Conservation (phyloP, 1,284 basidiomycete species). For the Pseudozyma hubeiensis region DNA sequence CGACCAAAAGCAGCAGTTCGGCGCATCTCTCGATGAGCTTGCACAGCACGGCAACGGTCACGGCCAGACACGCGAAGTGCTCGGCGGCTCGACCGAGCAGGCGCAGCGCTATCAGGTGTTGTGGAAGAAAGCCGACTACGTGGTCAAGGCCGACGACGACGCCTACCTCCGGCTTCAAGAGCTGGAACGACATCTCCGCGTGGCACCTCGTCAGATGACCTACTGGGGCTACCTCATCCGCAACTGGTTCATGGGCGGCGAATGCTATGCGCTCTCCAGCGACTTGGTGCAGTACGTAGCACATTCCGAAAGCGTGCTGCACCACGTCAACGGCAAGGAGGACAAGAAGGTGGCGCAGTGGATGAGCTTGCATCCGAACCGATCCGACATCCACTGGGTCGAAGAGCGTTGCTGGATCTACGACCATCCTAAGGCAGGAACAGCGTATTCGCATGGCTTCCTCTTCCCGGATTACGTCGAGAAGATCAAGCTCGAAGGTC, state of each 20-base stretch:
- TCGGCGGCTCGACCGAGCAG: conserved; percentile 29
- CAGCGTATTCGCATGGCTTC: conserved; percentile 91
- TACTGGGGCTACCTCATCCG: conserved; percentile 80
- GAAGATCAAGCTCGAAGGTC: conserved; percentile 73
- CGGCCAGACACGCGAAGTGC: conserved; percentile 43
- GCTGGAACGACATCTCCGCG: conserved; percentile 65
- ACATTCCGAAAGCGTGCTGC: conserved; percentile 77
- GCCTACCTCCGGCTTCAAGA: conserved; percentile 65
- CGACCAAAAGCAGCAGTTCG: conserved; percentile 9
- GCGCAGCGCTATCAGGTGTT: conserved; percentile 53
- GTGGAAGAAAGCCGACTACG: conserved; percentile 68
- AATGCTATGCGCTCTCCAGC: conserved; percentile 90
- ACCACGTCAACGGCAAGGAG: conserved; percentile 84
- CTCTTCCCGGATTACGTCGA: conserved; percentile 91
- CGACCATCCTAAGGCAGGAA: conserved; percentile 92
- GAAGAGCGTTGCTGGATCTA: conserved; percentile 98
- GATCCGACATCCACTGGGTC: conserved; percentile 83
- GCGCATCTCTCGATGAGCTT: conserved; percentile 2
- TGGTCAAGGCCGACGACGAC: conserved; percentile 68
- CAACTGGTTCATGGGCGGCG: conserved; percentile 94
- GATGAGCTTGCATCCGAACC: conserved; percentile 88
- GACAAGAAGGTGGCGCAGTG: conserved; percentile 93
- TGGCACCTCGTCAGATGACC: conserved; percentile 60
- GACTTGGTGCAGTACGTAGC: conserved; percentile 90
- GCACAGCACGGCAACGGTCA: conserved; percentile 25